Evolutionary conservation across 1,139 yeast species (phyloP), one percentile per base, ranked within the genome.

Genomic region (Lodderomyces margitis): DNA sequence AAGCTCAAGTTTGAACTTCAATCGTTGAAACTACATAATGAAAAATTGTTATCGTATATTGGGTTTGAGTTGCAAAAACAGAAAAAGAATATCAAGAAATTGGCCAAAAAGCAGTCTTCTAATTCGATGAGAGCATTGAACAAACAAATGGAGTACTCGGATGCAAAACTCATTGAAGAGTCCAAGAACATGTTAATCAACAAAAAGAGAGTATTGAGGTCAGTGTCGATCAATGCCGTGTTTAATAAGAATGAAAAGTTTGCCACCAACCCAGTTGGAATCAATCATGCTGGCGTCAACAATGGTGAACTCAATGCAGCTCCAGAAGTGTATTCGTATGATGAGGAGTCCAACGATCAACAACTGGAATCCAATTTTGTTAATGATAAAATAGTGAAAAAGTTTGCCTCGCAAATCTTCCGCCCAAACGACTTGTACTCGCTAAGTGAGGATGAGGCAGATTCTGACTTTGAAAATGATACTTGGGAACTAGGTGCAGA

Each of bases 1-100:
- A 75, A 72, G 51, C 62, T 77, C 48, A 70, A 71, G 50, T 78
- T 78, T 56, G 81, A 78, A 55, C 61, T 78, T 39, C 78, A 73
- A 53, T 75, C 81, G 10, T 61, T 78, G 46, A 70, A 72, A 49
- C 57, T 78, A 41, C 82, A 78, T 51, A 77, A 77, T 54, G 83
- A 78, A 46, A 78, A 78, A 53, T 62, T 78, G 30, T 60, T 76
- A 42, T 74, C 81, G 19, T 78, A 76, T 52, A 78, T 78, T 55
- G 82, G 83, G 21, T 78, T 76, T 51, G 75, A 77, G 48, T 59
- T 76, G 43, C 83, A 78, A 49, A 71, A 74, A 45, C 74, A 71
- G 48, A 70, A 69, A 59, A 64, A 68, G 48, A 70, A 67, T 50
- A 64, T 70, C 43, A 64, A 64, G 49, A 68, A 64, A 47, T 57